Evolutionary conservation across 176 grass and related monocot species (phyloP).

Genomic region (Ananas comosus): DNA sequence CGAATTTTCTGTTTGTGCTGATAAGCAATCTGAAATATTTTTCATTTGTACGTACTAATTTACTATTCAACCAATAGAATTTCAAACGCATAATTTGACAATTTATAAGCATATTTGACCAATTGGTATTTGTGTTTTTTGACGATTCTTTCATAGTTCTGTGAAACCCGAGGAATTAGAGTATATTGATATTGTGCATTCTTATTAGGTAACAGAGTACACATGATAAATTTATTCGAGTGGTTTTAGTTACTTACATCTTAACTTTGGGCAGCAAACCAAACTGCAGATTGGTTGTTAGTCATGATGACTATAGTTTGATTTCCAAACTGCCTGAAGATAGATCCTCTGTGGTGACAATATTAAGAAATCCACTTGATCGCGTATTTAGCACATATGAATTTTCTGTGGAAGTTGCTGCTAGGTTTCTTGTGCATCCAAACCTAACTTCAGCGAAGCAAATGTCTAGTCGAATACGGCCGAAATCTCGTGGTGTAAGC

Average conservation of each 20-base stretch:
- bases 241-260: too few relatives aligned
- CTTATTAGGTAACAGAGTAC: too few relatives aligned
- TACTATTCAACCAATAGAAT: too few relatives aligned
- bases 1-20: too few relatives aligned
- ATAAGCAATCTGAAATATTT: too few relatives aligned
- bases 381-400: conserved; percentile 96
- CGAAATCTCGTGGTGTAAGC: conserved; percentile 54
- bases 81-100: too few relatives aligned
- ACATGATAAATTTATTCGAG: background rate
- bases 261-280: conserved; percentile 49
- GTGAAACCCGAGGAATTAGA: too few relatives aligned
- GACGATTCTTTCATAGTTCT: too few relatives aligned
- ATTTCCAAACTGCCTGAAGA: conserved; percentile 74
- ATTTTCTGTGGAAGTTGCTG: conserved; percentile 88
- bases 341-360: conserved; percentile 84
- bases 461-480: conserved; percentile 48
- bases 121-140: too few relatives aligned
- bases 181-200: too few relatives aligned
- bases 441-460: conserved; percentile 78
- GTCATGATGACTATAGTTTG: conserved; percentile 98
- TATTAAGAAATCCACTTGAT: conserved; percentile 81
- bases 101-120: too few relatives aligned
- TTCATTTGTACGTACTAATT: too few relatives aligned
- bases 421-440: conserved; percentile 75
- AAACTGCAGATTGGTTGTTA: conserved; percentile 87